These are phyloP conservation scores for Aureobasidium lini DNA, from an alignment of 2,329 filamentous ascomycete species.

Conservation along the genomic window DNA sequence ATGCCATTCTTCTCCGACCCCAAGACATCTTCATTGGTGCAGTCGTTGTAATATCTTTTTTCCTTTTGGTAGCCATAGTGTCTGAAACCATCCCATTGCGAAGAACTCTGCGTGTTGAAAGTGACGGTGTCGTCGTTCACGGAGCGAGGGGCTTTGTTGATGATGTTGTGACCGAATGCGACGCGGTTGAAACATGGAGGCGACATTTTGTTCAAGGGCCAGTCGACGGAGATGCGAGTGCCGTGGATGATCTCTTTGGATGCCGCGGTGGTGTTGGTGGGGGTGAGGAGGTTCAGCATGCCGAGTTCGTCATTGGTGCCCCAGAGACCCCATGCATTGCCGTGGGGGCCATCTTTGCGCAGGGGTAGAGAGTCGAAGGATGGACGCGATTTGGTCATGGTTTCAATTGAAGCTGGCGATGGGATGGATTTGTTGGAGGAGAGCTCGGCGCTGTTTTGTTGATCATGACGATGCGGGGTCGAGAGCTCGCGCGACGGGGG, in stretches of 20 bases:
- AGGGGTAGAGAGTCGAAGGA: conserved; percentile 33
- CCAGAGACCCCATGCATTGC: conserved; percentile 30
- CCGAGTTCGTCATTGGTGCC: conserved; percentile 13
- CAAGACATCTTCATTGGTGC: conserved; percentile 21
- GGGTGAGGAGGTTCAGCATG: conserved; percentile 15
- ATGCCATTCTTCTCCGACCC: conserved; percentile 29
- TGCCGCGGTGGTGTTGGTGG: conserved; percentile 44
- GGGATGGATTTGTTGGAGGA: too few relatives aligned
- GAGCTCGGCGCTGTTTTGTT: too few relatives aligned
- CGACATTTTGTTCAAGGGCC: conserved; percentile 45
- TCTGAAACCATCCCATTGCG: conserved; percentile 44
- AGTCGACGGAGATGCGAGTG: conserved; percentile 48
- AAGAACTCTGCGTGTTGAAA: conserved; percentile 11
- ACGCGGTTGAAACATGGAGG: conserved; percentile 38
- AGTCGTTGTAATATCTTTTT: conserved; percentile 3
- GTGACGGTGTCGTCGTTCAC: conserved; percentile 35
- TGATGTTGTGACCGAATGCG: conserved; percentile 49
- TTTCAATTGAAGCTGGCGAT: neutral
- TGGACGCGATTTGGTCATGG: neutral
- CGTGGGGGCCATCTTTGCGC: conserved; percentile 39
- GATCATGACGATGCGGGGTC: too few relatives aligned
- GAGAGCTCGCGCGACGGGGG: too few relatives aligned
- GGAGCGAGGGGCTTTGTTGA: conserved; percentile 29
- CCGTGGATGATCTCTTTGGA: conserved; percentile 48
- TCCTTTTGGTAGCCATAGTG: conserved; percentile 44